A percentile compares a stretch with the other conserved stretches of the same genome.
Evolutionary conservation across 306 rosid species (phyloP).

Genomic region (Datisca glomerata): DNA sequence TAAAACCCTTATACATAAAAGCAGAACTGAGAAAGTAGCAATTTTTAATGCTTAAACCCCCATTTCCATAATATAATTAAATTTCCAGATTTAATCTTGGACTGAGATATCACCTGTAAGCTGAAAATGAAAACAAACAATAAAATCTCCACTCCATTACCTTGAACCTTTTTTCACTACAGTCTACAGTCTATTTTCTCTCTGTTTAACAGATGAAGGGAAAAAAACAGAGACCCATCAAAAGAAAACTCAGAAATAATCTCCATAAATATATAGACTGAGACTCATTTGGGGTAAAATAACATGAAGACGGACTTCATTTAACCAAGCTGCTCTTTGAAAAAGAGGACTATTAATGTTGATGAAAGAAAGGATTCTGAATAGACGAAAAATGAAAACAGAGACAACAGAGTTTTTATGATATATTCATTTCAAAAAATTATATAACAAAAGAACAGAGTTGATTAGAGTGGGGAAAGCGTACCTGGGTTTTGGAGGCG

Average conservation of each 20-base stretch:
- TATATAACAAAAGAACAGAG: conserved; percentile 5
- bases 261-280: background rate
- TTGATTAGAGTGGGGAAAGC: conserved; percentile 14
- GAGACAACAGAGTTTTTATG: background rate
- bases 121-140: too few species aligned
- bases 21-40: conserved; percentile 1
- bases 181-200: too few species aligned
- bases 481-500: conserved; percentile 28
- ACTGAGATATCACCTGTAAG: too few species aligned
- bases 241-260: too few species aligned
- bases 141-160: too few species aligned
- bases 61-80: conserved; percentile 1
- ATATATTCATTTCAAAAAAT: background rate
- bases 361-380: background rate
- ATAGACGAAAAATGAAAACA: background rate
- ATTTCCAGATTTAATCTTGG: background rate
- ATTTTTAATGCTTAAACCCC: conserved; percentile 10
- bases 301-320: background rate
- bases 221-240: too few species aligned
- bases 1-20: too few species aligned
- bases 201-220: too few species aligned
- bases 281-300: background rate
- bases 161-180: too few species aligned
- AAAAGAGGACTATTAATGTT: too few species aligned
- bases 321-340: background rate